These are phyloP conservation scores for Yamadazyma dushanensis DNA, from an alignment of 1,139 yeast species.

Conservation along the genomic window DNA sequence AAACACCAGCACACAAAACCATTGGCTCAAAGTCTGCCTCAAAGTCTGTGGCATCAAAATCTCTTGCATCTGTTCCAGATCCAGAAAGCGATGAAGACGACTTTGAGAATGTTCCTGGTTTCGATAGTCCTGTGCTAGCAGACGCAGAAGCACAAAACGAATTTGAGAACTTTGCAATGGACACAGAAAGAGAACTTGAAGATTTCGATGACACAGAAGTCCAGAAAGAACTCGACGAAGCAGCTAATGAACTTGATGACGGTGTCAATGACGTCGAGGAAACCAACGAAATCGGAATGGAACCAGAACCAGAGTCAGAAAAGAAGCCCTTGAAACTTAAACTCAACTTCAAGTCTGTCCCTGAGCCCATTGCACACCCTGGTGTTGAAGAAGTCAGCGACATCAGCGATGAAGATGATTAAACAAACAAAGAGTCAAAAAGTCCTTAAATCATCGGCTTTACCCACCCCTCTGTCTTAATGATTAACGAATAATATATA, in stretches of 20 bases:
- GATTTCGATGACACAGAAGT: background rate
- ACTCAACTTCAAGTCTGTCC: slow-evolving; percentile 6
- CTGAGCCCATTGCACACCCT: slow-evolving; percentile 1
- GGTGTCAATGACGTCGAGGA: background rate
- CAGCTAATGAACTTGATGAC: background rate
- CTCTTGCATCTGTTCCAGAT: background rate
- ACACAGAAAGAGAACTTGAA: too few species aligned
- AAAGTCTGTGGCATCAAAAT: background rate
- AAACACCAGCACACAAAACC: slow-evolving; percentile 2
- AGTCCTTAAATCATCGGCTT: background rate
- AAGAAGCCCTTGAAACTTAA: slow-evolving; percentile 3
- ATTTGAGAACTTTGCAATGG: background rate
- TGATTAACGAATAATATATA: too few species aligned
- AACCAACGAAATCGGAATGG: background rate
- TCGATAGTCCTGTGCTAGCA: too few species aligned
- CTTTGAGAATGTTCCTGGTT: too few species aligned
- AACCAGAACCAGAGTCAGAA: slow-evolving; percentile 3
- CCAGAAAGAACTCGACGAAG: background rate
- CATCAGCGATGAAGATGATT: slow-evolving; percentile 10
- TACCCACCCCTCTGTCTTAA: background rate
- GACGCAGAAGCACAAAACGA: background rate
- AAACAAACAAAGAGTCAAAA: background rate
- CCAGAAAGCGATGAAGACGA: slow-evolving; percentile 1
- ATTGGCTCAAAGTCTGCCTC: background rate
- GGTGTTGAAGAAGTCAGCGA: slow-evolving; percentile 9